phyloP scores from a whole-genome alignment of 805 yeast genomes.

The Candida boleticola region DNA sequence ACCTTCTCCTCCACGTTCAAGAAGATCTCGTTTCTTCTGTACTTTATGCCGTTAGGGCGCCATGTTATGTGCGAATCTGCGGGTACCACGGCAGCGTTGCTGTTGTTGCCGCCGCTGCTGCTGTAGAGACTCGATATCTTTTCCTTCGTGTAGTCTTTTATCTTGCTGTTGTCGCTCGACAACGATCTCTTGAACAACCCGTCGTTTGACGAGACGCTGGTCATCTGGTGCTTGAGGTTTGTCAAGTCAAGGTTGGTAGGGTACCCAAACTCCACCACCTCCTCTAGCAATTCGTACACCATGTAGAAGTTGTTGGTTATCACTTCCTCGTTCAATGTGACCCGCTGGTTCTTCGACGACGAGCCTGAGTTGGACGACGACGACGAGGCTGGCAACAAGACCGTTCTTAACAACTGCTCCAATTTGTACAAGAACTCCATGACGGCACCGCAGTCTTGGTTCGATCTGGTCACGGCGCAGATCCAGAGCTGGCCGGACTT shows the following conservation, averaged over 20 bases:
- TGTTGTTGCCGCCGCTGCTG: background rate
- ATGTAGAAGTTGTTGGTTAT: slow-evolving; percentile 65
- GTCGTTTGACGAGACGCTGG: slow-evolving; percentile 3
- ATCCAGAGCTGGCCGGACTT: slow-evolving; percentile 64
- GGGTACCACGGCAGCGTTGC: slow-evolving; percentile 1
- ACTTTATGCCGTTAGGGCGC: slow-evolving; percentile 69
- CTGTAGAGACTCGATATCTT: background rate
- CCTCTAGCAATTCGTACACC: slow-evolving; percentile 77
- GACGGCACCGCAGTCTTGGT: slow-evolving; percentile 77
- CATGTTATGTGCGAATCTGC: slow-evolving; percentile 47
- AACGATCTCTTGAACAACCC: slow-evolving; percentile 2
- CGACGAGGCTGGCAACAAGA: slow-evolving; percentile 15
- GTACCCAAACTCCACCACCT: slow-evolving; percentile 73
- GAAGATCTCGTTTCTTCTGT: slow-evolving; percentile 77
- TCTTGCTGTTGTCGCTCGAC: slow-evolving; percentile 4
- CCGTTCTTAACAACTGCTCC: slow-evolving; percentile 46
- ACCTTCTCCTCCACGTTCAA: slow-evolving; percentile 75
- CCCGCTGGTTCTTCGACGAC: background rate
- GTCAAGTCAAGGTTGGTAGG: slow-evolving; percentile 63
- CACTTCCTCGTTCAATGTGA: slow-evolving; percentile 19
- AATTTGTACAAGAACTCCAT: slow-evolving; percentile 76
- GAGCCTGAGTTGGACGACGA: slow-evolving; percentile 4
- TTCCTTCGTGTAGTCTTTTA: background rate
- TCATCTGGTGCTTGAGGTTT: slow-evolving; percentile 9
- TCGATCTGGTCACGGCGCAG: slow-evolving; percentile 86